These are phyloP conservation scores for Malus sylvestris DNA, from an alignment of 306 rosid genomes.

Conservation along the genomic window DNA sequence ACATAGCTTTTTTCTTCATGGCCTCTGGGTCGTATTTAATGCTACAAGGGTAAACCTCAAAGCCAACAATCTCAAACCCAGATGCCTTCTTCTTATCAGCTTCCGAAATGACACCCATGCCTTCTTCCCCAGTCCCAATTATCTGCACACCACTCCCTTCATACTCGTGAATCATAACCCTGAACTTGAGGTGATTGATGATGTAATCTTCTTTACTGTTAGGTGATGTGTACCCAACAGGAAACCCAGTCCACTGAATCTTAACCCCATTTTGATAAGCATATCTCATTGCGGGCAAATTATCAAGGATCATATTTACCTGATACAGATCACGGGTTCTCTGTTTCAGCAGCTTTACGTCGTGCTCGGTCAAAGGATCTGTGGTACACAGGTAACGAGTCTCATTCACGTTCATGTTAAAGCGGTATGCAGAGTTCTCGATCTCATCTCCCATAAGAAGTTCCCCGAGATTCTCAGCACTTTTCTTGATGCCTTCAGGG, in stretches of 20 bases:
- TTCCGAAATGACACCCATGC: constrained; percentile 66
- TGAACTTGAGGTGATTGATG: constrained; percentile 84
- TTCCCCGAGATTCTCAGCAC: constrained; percentile 93
- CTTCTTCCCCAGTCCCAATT: constrained; percentile 93
- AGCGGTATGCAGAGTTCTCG: constrained; percentile 71
- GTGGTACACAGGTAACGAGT: constrained; percentile 74
- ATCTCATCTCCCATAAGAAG: constrained; percentile 94
- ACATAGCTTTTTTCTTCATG: constrained; percentile 44
- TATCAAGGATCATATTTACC: constrained; percentile 92
- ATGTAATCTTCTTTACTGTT: constrained; percentile 65
- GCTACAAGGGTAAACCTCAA: constrained; percentile 81
- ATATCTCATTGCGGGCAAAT: constrained; percentile 82
- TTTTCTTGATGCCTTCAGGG: constrained; percentile 55
- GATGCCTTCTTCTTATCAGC: constrained; percentile 70
- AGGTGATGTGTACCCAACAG: constrained; percentile 70
- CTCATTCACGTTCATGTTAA: constrained; percentile 66
- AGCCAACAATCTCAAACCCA: constrained; percentile 89
- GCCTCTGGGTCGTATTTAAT: constrained; percentile 50
- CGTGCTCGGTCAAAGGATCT: constrained; percentile 42
- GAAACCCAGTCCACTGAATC: constrained; percentile 95
- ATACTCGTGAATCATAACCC: constrained; percentile 77
- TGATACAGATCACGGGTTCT: constrained; percentile 90
- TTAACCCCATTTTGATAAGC: constrained; percentile 68
- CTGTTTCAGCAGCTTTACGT: constrained; percentile 78
- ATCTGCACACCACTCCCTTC: constrained; percentile 78